These are phyloP conservation scores for Heteromeles arbutifolia DNA, from an alignment of 306 rosid genomes.

Conservation along the genomic window DNA sequence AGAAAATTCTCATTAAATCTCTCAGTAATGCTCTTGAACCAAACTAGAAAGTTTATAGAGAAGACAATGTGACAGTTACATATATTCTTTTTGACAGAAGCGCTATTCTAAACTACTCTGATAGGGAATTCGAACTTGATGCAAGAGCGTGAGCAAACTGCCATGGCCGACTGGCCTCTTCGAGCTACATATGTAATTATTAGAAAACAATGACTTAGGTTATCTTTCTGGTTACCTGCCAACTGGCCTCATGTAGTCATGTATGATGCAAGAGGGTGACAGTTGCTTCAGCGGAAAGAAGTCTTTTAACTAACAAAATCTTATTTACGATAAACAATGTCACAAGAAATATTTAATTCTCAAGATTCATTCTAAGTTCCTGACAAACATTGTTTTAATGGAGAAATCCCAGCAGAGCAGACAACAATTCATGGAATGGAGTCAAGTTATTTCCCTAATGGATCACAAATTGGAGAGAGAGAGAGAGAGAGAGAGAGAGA, in stretches of 20 bases:
- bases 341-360: neutral
- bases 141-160: no score
- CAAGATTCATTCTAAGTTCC: neutral
- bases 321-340: no score
- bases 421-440: neutral
- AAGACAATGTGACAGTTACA: no score
- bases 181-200: no score
- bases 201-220: neutral
- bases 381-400: neutral
- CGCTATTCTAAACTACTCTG: no score
- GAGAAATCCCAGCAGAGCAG: neutral
- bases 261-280: no score
- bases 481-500: neutral
- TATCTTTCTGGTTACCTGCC: no score
- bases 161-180: no score
- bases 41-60: neutral
- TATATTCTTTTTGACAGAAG: no score
- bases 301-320: no score
- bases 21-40: neutral
- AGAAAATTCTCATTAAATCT: neutral
- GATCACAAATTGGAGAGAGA: neutral
- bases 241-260: no score
- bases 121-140: no score
- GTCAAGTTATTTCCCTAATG: neutral
- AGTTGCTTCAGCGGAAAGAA: neutral